Evolutionary conservation across 176 grass and related monocot species (phyloP), one percentile per base, ranked within the genome.

Genomic region (Poa annua): DNA sequence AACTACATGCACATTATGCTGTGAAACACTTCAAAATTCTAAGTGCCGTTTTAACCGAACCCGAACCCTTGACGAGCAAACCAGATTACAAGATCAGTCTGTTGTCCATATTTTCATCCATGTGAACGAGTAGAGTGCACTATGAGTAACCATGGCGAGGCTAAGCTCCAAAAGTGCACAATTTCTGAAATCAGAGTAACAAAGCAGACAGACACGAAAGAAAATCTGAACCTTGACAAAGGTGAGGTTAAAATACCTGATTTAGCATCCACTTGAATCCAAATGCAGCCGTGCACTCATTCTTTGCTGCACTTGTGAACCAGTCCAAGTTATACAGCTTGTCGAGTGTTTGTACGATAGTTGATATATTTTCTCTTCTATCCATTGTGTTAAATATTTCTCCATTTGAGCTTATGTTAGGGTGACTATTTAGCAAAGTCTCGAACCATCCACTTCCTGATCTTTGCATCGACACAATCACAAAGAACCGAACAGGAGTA

Each of bases 191-290:
- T 59, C n/a, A 63, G 10, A n/a, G 10, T 22, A 61, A 2, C 4
- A 1, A 38, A 74, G 45, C 36, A 38, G 41, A 29, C 3, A 20
- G 8, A 39, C 13, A 69, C 14, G 0, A 19, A 50, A 61, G 8
- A 38, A 5, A 75, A 56, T 8, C 57, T 34, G 63, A 55, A 41
- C 3, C 49, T 49, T 4, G 21, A 65, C 51, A 76, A 72, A 26
- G 11, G 0, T 17, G 2, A 15, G 6, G 70, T 85, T 6, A 39
- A 60, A 61, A 13, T 67, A 98, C 95, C 92, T 98, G 92, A 91
- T 98, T 98, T 49, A 98, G 82, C 95, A 98, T 98, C 95, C 95
- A 98, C 52, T 98, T 98, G 39, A 98, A 89, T 59, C 95, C 95
- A 88, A 89, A 94, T 44, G 95, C 92, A 89, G 90, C 79, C 8